These are phyloP conservation scores for Helminthosporium solani DNA, from an alignment of 2,329 filamentous ascomycete species.

Conservation along the genomic window DNA sequence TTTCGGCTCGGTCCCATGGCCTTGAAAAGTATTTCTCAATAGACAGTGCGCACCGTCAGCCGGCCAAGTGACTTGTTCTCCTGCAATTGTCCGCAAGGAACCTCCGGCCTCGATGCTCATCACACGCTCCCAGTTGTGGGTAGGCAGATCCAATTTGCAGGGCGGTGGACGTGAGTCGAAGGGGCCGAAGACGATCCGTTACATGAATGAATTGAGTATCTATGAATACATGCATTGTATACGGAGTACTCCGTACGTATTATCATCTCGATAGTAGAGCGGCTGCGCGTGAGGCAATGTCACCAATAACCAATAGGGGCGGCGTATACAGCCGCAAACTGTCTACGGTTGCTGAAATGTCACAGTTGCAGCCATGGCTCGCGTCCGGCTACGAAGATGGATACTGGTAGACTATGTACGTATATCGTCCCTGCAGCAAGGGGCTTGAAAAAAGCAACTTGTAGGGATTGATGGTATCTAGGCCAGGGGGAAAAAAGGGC, in stretches of 20 bases:
- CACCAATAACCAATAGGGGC: slow-evolving; percentile 5
- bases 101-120: slow-evolving; percentile 23
- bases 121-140: slow-evolving; percentile 23
- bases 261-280: too few species aligned
- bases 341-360: slow-evolving; percentile 25
- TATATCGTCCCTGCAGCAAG: too few species aligned
- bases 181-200: slow-evolving; percentile 8
- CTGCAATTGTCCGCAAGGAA: neutral
- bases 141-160: slow-evolving; percentile 9
- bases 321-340: slow-evolving; percentile 19
- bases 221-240: too few species aligned
- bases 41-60: slow-evolving; percentile 8
- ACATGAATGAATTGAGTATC: too few species aligned
- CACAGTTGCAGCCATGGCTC: slow-evolving; percentile 26
- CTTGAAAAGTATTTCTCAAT: neutral
- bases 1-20: neutral
- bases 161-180: slow-evolving; percentile 23
- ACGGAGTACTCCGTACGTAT: neutral
- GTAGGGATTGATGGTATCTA: neutral
- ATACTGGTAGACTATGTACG: too few species aligned
- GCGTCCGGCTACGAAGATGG: slow-evolving; percentile 16
- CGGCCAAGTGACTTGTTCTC: neutral
- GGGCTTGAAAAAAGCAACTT: too few species aligned
- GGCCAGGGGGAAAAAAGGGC: too few species aligned
- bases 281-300: slow-evolving; percentile 28